Base-by-base conservation (phyloP, 2,329 filamentous ascomycete species). In the Colletotrichum sp. region DNA sequence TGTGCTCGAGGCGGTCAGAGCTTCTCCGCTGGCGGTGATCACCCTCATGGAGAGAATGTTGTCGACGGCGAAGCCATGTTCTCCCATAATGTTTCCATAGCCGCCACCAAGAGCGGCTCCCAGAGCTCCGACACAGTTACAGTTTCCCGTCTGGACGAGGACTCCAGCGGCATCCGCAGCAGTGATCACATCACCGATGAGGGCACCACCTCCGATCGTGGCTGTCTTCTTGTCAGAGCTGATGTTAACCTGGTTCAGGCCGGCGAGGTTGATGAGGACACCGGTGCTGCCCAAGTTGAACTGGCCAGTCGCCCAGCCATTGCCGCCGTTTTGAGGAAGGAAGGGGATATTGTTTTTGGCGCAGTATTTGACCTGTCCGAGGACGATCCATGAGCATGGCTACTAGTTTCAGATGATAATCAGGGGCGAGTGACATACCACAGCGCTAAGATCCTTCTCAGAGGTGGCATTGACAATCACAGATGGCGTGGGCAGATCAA, bases 21-120 rank as follows among this genome's bases (percentile, higher is more conserved):
- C 74, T 16, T 72, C 72, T 18, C 81, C 81, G 28, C 79, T 78
- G n/a, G 82, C 77, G 4, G 78, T 76, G 26, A 84, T 80, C 5
- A 84, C 72, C 18, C 80, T 79, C 24, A 82, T 66, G 3, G 82
- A 84, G 10, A 84, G 55, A 16, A 86, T 77, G 24, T 83, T 82
- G 76, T 86, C 85, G 43, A 83, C 79, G 10, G 59, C 69, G 52
- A 79, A 74, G 67, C 78, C 78, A 43, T 72, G 57, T n/a, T 74
- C 74, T 8, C 74, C 76, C 55, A 74, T 70, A 75, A 60, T 78
- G 15, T 72, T 76, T 18, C 70, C 78, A 39, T 73, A 71, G 15
- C 78, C 78, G 6, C 78, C 78, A 30, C 78, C 78, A 6, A 79
- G 77, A 6, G 68, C 75, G 28, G 76, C 79, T 4, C 78, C 77